These are phyloP conservation scores for Nakaseomyces delphensis DNA, from an alignment of 1,139 yeast genomes.

Conservation along the genomic window DNA sequence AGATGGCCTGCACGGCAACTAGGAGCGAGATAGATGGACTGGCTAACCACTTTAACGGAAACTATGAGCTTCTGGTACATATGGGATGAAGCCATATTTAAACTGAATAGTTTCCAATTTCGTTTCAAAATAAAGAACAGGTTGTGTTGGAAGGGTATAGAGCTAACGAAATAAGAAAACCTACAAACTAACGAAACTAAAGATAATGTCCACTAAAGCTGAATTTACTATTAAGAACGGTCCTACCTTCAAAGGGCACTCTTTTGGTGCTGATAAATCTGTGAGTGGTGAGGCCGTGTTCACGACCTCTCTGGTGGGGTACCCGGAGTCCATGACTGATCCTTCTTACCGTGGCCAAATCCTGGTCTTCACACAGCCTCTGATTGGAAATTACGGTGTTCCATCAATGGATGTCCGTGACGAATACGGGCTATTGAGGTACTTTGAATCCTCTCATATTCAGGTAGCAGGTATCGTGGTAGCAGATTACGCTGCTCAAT, in stretches of 20 bases:
- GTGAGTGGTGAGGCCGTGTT: constrained; percentile 96
- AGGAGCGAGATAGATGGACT: background rate
- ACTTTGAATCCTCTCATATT: constrained; percentile 82
- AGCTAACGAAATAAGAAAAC: constrained; percentile 16
- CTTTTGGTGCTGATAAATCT: constrained; percentile 89
- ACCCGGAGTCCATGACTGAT: constrained; percentile 98
- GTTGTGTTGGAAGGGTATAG: too few species aligned
- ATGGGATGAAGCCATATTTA: constrained; percentile 3
- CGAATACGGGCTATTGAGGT: constrained; percentile 72
- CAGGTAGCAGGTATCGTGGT: constrained; percentile 96
- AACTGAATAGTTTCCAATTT: background rate
- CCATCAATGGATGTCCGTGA: constrained; percentile 79
- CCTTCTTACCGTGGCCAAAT: constrained; percentile 96
- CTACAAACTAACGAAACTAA: constrained; percentile 12
- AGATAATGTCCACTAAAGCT: constrained; percentile 44
- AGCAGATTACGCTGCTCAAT: constrained; percentile 87
- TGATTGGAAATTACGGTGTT: constrained; percentile 96
- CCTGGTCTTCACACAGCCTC: constrained; percentile 91
- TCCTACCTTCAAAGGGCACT: constrained; percentile 84
- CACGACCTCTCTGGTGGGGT: constrained; percentile 94
- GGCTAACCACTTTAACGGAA: background rate
- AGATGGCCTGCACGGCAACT: background rate
- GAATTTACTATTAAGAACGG: constrained; percentile 88
- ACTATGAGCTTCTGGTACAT: background rate
- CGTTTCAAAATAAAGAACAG: constrained; percentile 9